A percentile compares a stretch with the other conserved stretches of the same genome.
phyloP scores from a whole-genome alignment of 2,329 filamentous ascomycete species.

The Epichloe hybrida region DNA sequence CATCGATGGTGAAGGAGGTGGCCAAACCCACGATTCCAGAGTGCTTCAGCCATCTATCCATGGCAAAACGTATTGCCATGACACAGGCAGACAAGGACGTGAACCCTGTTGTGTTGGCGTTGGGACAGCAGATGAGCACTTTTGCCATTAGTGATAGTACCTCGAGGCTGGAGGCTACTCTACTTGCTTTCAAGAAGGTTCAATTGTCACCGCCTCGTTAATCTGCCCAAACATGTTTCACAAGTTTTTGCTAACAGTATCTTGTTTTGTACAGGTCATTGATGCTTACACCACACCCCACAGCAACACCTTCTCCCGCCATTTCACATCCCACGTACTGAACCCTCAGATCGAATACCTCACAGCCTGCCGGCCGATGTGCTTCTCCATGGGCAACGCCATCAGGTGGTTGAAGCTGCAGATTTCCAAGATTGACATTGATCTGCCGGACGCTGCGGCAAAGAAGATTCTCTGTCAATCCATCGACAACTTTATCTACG shows the following conservation, averaged over 20 bases:
- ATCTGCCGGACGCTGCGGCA: conserved; percentile 66
- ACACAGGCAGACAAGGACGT: conserved; percentile 59
- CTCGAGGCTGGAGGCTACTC: conserved; percentile 72
- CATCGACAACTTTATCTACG: conserved; percentile 82
- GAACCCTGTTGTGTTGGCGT: conserved; percentile 69
- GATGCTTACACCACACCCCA: conserved; percentile 82
- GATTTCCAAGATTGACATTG: conserved; percentile 81
- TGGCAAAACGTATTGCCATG: conserved; percentile 42
- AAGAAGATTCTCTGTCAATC: conserved; percentile 65
- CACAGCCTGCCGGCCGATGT: conserved; percentile 86
- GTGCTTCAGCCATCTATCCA: conserved; percentile 73
- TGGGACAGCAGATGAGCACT: conserved; percentile 81
- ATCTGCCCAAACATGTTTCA: neutral
- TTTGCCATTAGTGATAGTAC: conserved; percentile 85
- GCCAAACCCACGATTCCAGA: conserved; percentile 49
- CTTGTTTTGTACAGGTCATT: conserved; percentile 50
- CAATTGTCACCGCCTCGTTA: neutral
- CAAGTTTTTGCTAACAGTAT: neutral
- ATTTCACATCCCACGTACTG: conserved; percentile 81
- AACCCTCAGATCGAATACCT: conserved; percentile 94
- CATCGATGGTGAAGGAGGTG: conserved; percentile 30
- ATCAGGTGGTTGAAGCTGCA: conserved; percentile 89
- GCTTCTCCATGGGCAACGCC: conserved; percentile 92
- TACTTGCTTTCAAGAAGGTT: conserved; percentile 81
- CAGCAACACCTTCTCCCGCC: conserved; percentile 72